These are phyloP conservation scores for Rhizopus sp. DNA, from an alignment of 371 early-diverging fungal genomes.

Conservation along the genomic window DNA sequence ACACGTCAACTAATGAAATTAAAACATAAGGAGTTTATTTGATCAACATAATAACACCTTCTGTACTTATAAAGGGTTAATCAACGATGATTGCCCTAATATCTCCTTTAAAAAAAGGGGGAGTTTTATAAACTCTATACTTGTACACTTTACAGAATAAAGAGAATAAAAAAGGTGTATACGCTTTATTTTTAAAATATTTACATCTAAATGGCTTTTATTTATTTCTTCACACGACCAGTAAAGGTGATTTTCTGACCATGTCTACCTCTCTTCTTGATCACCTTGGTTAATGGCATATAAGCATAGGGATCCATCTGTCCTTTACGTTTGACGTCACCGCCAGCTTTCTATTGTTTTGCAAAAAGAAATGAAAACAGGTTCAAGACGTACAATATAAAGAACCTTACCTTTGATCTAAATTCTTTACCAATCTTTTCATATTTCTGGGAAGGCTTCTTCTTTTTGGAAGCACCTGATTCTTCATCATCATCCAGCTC, in stretches of 20 bases:
- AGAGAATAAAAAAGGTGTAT: too few relatives aligned
- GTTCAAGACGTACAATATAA: neutral
- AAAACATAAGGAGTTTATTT: too few relatives aligned
- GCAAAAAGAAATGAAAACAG: neutral
- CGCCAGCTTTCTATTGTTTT: conserved; percentile 74
- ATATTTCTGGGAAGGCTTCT: conserved; percentile 25
- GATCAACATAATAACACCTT: too few relatives aligned
- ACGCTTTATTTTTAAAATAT: too few relatives aligned
- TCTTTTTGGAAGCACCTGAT: conserved; percentile 19
- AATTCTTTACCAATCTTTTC: conserved; percentile 59
- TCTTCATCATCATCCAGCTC: conserved; percentile 60
- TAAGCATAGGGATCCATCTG: conserved; percentile 95
- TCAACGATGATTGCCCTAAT: too few relatives aligned
- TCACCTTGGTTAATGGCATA: conserved; percentile 77
- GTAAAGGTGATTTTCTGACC: conserved; percentile 46
- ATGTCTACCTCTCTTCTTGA: conserved; percentile 51
- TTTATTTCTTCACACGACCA: conserved; percentile 47
- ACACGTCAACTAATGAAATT: too few relatives aligned
- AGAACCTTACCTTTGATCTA: conserved; percentile 57
- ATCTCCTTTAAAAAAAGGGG: too few relatives aligned
- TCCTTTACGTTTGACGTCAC: conserved; percentile 90
- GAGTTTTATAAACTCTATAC: too few relatives aligned
- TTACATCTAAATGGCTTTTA: too few relatives aligned
- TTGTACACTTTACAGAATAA: too few relatives aligned
- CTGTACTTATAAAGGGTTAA: too few relatives aligned